Evolutionary conservation across 73 alveolate genomes (phyloP), one percentile per base, ranked within the genome.

Genomic region (Paramecium caudatum): DNA sequence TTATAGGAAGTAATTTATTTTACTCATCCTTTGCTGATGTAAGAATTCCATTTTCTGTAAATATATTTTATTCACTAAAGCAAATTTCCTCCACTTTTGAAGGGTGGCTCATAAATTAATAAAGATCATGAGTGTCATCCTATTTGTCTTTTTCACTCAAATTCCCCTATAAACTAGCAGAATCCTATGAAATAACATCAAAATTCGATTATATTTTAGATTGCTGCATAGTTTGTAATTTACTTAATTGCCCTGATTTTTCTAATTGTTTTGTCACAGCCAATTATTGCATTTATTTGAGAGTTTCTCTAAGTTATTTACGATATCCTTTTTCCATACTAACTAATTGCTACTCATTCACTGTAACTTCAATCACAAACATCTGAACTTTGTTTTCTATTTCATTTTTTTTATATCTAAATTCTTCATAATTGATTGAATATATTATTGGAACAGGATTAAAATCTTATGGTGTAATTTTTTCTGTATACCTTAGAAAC

Each of bases 311-410:
- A 25, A 65, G 39, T 65, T 65, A 65, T 65, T 65, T 65, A 13
- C 49, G 47, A 65, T 65, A 65, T 33, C 49, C 47, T 65, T 65
- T 33, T n/a, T 65, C 83, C 49, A 65, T 65, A 65, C 49, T 65
- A 6, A 43, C 83, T 10, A 65, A 33, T 65, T 33, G 10, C 15
- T 65, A 65, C 34, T 65, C 83, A 65, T 65, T 65, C 1, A 65
- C 50, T 12, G 23, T 65, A 4, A 65, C 16, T 65, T 65, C 83
- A 65, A 65, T 65, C 27, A 65, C 83, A 65, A 65, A 65, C 83
- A 65, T 65, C 34, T 65, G 34, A 32, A 65, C 83, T 65, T 65
- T 65, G 9, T 65, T 33, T 65, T 65, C 83, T 65, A 36, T 33
- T 65, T 65, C 83, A 65, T 65, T 65, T 13, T 65, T 65, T 65